Evolutionary conservation across 2,329 filamentous ascomycete genomes (phyloP).

Genomic region (Ophiostoma sp.): DNA sequence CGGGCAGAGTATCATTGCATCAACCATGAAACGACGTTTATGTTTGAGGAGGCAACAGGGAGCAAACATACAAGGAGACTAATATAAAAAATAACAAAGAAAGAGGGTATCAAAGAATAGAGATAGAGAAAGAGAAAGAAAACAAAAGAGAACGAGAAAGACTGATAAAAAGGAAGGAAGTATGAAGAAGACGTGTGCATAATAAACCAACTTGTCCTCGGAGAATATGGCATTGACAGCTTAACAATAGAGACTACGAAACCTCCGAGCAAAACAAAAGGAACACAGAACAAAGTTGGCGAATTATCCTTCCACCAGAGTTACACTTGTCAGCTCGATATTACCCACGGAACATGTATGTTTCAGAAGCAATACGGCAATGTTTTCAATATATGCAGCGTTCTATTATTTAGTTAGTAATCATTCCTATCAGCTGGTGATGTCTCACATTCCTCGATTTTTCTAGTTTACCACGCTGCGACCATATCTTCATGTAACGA

Average conservation of each 20-base stretch:
- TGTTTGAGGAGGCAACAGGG: not conserved
- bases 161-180: not conserved
- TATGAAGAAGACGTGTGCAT: no score
- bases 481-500: not conserved
- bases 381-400: not conserved
- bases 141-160: not conserved
- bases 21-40: not conserved
- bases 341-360: no score
- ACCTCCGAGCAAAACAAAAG: not conserved
- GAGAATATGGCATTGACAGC: not conserved
- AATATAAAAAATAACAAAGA: not conserved
- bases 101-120: no score
- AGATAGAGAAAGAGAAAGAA: not conserved
- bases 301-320: no score
- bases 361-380: not conserved
- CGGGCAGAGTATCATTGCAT: slow-evolving; percentile 8
- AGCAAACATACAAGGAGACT: not conserved
- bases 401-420: not conserved
- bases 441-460: not conserved
- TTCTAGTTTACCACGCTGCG: no score
- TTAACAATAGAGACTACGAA: not conserved
- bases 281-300: no score
- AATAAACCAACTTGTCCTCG: not conserved
- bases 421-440: not conserved
- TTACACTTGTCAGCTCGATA: no score